phyloP scores from a whole-genome alignment of 345 rosid species.

The Cochlearia excelsa region DNA sequence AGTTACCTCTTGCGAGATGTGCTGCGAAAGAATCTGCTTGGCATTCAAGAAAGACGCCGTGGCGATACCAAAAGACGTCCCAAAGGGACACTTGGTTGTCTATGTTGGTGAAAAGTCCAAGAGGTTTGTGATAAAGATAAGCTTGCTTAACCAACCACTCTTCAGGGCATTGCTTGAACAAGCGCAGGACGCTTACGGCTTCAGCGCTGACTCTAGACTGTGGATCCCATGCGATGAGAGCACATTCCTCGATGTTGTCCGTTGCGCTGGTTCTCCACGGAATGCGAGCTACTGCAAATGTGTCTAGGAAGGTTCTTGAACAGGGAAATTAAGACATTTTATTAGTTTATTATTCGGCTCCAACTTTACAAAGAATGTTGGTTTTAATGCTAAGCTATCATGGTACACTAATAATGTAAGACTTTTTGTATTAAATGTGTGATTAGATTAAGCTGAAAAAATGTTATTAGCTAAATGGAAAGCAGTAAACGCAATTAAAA shows the following conservation, averaged over 20 bases:
- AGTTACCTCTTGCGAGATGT: constrained; percentile 46
- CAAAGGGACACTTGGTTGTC: constrained; percentile 79
- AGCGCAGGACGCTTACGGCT: constrained; percentile 68
- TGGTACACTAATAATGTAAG: constrained; percentile 32
- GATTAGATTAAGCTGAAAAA: constrained; percentile 17
- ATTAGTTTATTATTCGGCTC: constrained; percentile 38
- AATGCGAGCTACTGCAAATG: constrained; percentile 39
- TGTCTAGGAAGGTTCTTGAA: constrained; percentile 31
- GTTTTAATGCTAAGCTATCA: constrained; percentile 31
- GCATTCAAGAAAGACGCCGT: constrained; percentile 41
- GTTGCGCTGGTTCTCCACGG: constrained; percentile 50
- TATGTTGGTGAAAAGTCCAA: constrained; percentile 69
- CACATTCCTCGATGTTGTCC: constrained; percentile 66
- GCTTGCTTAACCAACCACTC: constrained; percentile 68
- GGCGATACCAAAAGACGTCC: constrained; percentile 72
- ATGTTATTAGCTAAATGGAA: constrained; percentile 19
- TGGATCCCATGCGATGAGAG: constrained; percentile 77
- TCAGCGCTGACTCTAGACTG: constrained; percentile 55
- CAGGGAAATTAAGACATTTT: constrained; percentile 20
- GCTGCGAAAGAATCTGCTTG: constrained; percentile 47
- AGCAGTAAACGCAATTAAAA: constrained; percentile 5
- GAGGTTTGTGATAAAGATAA: constrained; percentile 68
- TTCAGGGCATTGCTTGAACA: constrained; percentile 74
- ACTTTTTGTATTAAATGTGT: constrained; percentile 39
- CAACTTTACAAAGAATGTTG: constrained; percentile 30